Base-by-base conservation (phyloP, 805 yeast genomes). In the Limtongia smithiae region DNA sequence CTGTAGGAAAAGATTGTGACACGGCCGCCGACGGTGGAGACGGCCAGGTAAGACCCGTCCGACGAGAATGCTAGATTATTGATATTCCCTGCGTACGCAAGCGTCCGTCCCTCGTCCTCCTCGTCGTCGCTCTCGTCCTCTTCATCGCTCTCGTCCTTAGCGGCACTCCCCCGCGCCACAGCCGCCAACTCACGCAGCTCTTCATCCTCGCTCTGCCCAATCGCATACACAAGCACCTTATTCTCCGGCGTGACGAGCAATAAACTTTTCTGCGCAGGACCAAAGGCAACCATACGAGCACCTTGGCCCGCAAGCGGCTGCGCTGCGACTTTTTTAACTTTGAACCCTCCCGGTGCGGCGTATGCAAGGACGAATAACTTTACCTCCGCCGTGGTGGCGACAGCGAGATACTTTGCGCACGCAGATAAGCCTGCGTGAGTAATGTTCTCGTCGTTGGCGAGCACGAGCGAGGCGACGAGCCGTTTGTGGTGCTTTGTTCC, bases 381-480 rank as follows among this genome's bases (percentile, higher is more conserved):
- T 3, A 86, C 80, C 1, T 81, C 74, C 12, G 80, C 71, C 37
- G 81, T 69, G 37, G 95, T 80, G 4, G 89, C 79, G 18, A 90
- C 93, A 0, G 82, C 83, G 44, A 93, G 67, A 24, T 80, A 71
- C 30, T 78, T 70, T 1, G 85, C 90, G 56, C 79, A 80, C 20
- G 76, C 74, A 17, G 88, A 83, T 35, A 90, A 64, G 8, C 80
- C 73, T 51, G 84, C 87, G 31, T 76, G 69, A 1, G 88, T 71
- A 42, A 93, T 82, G 67, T 85, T 85, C 55, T 88, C 96, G 28
- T 85, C 95, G 55, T 83, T 93, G 24, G 18, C 38, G 12, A 51
- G 39, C 15, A 53, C 37, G 14, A 63, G 25, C 67, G 85, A 85
- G 45, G 85, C 73, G 1, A 85, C 80, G 50, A 89, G 66, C 50